Conservation (phyloP, 306 rosid species). For the Vicia sativa region DNA sequence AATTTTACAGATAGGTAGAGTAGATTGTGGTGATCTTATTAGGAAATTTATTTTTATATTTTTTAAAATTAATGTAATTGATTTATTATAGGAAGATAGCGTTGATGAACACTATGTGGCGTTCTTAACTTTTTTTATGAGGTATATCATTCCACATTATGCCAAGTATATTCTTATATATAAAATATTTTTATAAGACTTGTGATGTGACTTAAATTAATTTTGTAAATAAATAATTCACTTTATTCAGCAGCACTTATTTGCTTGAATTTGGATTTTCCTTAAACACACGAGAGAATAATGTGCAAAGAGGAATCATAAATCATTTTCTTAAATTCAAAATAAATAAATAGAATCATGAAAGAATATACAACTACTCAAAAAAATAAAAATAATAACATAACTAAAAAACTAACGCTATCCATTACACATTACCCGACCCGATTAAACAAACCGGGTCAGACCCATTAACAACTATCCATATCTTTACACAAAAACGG, state of each 20-base stretch:
- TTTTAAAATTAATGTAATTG: too few species aligned
- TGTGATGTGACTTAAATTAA: neutral
- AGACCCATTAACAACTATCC: neutral
- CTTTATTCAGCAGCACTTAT: constrained; percentile 13
- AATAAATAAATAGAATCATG: constrained; percentile 19
- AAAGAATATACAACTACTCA: constrained; percentile 32
- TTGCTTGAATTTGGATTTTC: constrained; percentile 13
- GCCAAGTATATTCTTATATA: neutral
- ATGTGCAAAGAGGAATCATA: constrained; percentile 22
- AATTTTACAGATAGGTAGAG: too few species aligned
- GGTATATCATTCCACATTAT: neutral
- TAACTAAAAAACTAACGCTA: neutral
- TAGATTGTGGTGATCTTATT: too few species aligned
- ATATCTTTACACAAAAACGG: constrained; percentile 57
- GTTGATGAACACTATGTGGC: neutral
- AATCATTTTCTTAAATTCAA: constrained; percentile 11
- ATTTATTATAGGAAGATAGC: neutral
- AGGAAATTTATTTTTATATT: too few species aligned
- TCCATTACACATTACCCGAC: neutral
- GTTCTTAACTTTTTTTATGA: neutral
- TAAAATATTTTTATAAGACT: neutral
- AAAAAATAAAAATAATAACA: neutral
- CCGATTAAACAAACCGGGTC: constrained; percentile 19
- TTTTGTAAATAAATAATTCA: neutral
- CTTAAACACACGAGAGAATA: neutral